Conservation (phyloP, 2,329 filamentous ascomycete species). For the Ceratocystis albifundus region DNA sequence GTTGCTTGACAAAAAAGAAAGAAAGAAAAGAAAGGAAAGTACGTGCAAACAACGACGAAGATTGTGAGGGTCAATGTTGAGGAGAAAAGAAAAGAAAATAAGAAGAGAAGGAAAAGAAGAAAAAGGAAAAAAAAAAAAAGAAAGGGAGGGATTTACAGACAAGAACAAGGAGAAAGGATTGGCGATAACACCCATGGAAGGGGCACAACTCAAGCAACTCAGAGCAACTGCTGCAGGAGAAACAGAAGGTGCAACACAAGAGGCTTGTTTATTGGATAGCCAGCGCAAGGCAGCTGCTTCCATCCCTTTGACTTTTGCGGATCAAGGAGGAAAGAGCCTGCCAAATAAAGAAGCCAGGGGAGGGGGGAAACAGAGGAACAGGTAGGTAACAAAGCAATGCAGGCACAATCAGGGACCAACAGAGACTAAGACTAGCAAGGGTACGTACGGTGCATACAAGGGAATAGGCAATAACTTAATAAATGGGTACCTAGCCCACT, state of each 20-base stretch:
- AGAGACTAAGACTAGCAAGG: neutral
- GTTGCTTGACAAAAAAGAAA: constrained; percentile 24
- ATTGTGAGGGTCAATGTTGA: neutral
- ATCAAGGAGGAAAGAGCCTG: neutral
- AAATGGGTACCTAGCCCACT: neutral
- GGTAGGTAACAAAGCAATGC: neutral
- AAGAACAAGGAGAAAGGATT: constrained; percentile 22
- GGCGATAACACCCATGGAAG: constrained; percentile 14
- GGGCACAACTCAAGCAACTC: neutral
- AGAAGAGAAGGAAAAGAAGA: constrained; percentile 25
- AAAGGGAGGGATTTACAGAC: constrained; percentile 21
- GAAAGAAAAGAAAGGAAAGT: constrained; percentile 26
- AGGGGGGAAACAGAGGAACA: no score
- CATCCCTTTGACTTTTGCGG: neutral
- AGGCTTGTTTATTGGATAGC: neutral
- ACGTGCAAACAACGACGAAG: constrained; percentile 11
- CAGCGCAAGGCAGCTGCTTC: neutral
- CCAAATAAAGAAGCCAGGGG: neutral
- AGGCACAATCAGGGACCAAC: neutral
- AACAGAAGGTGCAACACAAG: neutral
- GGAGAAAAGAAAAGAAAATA: constrained; percentile 22
- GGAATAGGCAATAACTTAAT: neutral
- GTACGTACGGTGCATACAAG: no score
- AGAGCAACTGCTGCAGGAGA: neutral
- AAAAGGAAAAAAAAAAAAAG: constrained; percentile 27